Evolutionary conservation across 495 filamentous ascomycete genomes (phyloP).

Genomic region (Trichoderma gamsii): DNA sequence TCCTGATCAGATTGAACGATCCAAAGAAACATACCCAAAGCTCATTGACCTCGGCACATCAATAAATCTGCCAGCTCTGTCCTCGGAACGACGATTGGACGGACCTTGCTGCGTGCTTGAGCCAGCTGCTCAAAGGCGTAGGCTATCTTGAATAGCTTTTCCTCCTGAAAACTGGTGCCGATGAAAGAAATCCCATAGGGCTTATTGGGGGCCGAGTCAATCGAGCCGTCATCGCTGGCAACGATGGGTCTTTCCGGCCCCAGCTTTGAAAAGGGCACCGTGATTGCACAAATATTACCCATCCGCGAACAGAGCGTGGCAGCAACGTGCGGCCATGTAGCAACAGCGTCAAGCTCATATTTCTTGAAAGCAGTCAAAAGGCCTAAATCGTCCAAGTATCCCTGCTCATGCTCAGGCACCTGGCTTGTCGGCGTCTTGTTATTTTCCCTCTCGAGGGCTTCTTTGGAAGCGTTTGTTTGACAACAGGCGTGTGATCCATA

Average conservation of each 20-base stretch:
- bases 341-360: slow-evolving; percentile 37
- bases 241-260: background rate
- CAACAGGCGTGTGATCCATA: no score
- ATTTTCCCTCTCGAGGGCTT: no score
- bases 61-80: slow-evolving; percentile 38
- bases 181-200: slow-evolving; percentile 40
- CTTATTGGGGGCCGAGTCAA: background rate
- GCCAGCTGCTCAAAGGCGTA: slow-evolving; percentile 65
- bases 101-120: slow-evolving; percentile 38
- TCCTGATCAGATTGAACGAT: no score
- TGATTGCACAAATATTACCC: slow-evolving; percentile 33
- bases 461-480: no score
- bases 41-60: no score
- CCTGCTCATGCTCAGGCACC: slow-evolving; percentile 27
- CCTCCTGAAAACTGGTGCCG: slow-evolving; percentile 48
- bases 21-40: no score
- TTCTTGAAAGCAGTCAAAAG: slow-evolving; percentile 23
- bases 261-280: slow-evolving; percentile 37
- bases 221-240: background rate
- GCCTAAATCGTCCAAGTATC: slow-evolving; percentile 24
- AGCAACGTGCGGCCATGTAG: slow-evolving; percentile 33
- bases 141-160: slow-evolving; percentile 52
- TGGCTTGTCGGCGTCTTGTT: no score
- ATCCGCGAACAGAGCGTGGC: slow-evolving; percentile 22
- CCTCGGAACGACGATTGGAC: slow-evolving; percentile 45